A percentile compares a stretch with the other conserved stretches of the same genome.
Conservation (phyloP, 2,329 filamentous ascomycete species). For the Colletotrichum sp. region DNA sequence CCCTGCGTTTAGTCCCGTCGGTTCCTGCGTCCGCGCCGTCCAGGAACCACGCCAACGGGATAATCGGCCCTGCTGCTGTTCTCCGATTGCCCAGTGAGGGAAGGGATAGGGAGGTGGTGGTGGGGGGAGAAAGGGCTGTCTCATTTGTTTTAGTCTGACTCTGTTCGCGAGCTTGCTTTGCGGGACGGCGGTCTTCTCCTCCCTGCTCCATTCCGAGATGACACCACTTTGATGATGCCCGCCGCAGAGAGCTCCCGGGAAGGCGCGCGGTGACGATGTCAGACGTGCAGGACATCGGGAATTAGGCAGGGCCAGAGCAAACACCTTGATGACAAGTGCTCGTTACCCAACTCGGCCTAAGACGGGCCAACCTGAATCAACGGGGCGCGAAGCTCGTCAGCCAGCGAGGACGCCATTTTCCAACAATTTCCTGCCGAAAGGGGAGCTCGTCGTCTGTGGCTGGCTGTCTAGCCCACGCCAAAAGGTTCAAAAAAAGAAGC, state of each 20-base stretch:
- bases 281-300: neutral
- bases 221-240: neutral
- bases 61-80: neutral
- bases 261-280: neutral
- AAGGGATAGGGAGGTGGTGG: neutral
- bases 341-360: neutral
- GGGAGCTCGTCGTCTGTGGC: neutral
- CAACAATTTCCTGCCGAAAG: neutral
- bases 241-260: neutral
- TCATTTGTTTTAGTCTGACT: neutral
- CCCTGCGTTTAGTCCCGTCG: neutral
- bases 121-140: neutral
- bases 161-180: neutral
- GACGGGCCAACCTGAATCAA: neutral
- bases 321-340: neutral
- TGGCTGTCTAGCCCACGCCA: neutral
- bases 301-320: neutral
- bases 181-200: neutral
- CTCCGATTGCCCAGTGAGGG: neutral
- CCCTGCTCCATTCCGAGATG: neutral
- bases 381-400: neutral
- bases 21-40: neutral
- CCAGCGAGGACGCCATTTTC: neutral
- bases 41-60: neutral
- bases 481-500: neutral